Base-by-base conservation (phyloP, 371 early-diverging fungal species). In the Mortierella sp. region DNA sequence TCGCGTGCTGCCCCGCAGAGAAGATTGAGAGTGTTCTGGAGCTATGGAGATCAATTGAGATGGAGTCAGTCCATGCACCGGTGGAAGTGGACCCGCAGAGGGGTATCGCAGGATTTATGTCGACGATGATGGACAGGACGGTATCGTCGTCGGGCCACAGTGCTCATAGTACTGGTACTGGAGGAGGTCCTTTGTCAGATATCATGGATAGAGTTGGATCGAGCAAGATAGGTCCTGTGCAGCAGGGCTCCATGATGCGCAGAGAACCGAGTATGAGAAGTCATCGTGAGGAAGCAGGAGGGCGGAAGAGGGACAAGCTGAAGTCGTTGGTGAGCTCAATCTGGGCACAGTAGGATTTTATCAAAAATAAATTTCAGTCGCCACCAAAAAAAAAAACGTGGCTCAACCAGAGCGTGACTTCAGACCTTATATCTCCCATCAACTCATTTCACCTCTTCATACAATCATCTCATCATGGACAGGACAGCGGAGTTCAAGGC, bases 1-100 rank as follows among this genome's bases (percentile, higher is more conserved):
- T 90, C 59, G 72, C 83, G 4, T 53, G 87, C 27, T 87, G 90
- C 50, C 89, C 92, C 7, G 73, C 76, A 0, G 84, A 90, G 23
- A 81, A 88, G 49, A 71, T 87, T 1, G 78, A 78, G 21, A 85
- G 84, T 48, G 83, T 89, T 2, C 61, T 92, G 47, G 68, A 79
- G 21, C 78, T 88, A 6, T 90, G 89, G 89, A 69, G 87, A 30
- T 79, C 81, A 15, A 49, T 90, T 24, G 89, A 73, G 60, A 73
- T 68, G 68, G 75, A 73, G 32, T 73, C 75, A 2, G 51, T 67
- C 6, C 68, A 59, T 59, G 67, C 75, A 12, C 75, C 75, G 0
- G 64, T 67, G n/a, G 64, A 67, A 12, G 54, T 58, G 3, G 75
- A 73, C 42, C 75, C 63, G 47, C 68, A 68, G 34, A 31, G 68